phyloP scores from a whole-genome alignment of 495 filamentous ascomycete genomes.

The Monascus purpureus region DNA sequence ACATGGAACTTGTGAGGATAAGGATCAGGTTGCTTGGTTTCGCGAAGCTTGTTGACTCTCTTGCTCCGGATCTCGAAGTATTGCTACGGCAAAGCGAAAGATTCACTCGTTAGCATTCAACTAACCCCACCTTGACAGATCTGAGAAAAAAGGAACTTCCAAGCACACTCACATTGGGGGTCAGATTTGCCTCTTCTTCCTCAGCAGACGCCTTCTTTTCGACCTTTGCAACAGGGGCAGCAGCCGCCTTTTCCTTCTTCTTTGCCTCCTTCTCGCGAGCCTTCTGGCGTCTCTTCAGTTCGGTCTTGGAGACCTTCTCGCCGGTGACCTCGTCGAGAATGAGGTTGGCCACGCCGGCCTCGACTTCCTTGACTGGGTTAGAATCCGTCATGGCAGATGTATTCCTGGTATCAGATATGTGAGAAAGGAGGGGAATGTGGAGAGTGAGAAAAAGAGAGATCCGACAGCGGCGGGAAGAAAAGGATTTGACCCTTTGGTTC shows the following conservation, averaged over 20 bases:
- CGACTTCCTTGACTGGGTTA: conserved; percentile 40
- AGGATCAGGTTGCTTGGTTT: conserved; percentile 69
- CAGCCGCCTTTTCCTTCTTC: conserved; percentile 75
- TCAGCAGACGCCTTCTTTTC: conserved; percentile 57
- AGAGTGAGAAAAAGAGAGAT: neutral
- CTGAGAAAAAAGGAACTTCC: neutral
- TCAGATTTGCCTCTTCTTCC: conserved; percentile 63
- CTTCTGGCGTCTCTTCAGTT: conserved; percentile 94
- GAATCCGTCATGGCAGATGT: conserved; percentile 29
- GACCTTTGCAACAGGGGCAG: conserved; percentile 50
- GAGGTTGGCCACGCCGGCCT: conserved; percentile 55
- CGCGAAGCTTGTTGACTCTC: conserved; percentile 69
- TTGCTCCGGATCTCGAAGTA: conserved; percentile 94
- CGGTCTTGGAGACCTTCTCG: conserved; percentile 73
- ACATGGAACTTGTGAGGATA: conserved; percentile 97
- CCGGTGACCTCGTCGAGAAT: conserved; percentile 75
- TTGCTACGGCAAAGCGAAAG: conserved; percentile 44
- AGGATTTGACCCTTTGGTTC: too few relatives aligned
- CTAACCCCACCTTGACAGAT: too few relatives aligned
- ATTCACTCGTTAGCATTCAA: neutral
- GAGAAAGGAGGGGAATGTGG: neutral
- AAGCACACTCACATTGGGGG: conserved; percentile 59
- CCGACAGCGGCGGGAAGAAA: conserved; percentile 2
- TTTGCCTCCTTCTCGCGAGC: conserved; percentile 68
- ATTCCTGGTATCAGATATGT: conserved; percentile 1